Conservation (phyloP, 1,284 basidiomycete genomes). For the Leccinum griseonigrum region DNA sequence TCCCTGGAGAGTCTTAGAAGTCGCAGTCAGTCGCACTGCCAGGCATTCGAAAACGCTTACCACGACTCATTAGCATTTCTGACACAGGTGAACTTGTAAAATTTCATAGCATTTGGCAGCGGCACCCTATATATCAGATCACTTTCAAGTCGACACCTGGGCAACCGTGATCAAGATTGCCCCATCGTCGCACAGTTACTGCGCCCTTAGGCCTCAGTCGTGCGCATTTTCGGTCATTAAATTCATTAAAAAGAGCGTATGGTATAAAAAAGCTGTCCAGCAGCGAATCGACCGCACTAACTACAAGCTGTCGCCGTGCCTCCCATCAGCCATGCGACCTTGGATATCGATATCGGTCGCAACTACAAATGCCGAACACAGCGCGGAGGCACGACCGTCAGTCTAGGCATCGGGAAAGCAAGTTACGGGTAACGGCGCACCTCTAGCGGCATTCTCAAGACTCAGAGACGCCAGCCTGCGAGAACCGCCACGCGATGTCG, state of each 20-base stretch:
- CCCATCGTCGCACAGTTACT: neutral
- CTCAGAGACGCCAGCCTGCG: conserved; percentile 21
- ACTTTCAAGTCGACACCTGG: neutral
- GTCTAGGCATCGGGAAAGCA: neutral
- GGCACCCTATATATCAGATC: neutral
- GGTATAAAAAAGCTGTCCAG: neutral
- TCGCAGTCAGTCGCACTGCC: no score
- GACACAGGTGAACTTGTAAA: neutral
- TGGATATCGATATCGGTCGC: neutral
- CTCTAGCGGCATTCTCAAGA: conserved; percentile 1
- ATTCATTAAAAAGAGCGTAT: neutral
- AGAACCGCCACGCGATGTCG: conserved; percentile 17
- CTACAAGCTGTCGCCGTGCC: neutral
- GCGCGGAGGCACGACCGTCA: neutral
- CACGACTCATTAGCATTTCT: accelerated
- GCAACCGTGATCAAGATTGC: neutral
- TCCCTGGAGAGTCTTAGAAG: no score
- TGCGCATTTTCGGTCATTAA: neutral
- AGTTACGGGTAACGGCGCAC: neutral
- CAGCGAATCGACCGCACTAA: neutral
- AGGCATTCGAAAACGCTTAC: no score
- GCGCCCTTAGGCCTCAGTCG: neutral
- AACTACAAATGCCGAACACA: neutral
- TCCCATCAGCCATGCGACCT: neutral
- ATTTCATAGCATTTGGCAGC: neutral